phyloP scores from a whole-genome alignment of 495 filamentous ascomycete genomes.

The Neurospora sp. region DNA sequence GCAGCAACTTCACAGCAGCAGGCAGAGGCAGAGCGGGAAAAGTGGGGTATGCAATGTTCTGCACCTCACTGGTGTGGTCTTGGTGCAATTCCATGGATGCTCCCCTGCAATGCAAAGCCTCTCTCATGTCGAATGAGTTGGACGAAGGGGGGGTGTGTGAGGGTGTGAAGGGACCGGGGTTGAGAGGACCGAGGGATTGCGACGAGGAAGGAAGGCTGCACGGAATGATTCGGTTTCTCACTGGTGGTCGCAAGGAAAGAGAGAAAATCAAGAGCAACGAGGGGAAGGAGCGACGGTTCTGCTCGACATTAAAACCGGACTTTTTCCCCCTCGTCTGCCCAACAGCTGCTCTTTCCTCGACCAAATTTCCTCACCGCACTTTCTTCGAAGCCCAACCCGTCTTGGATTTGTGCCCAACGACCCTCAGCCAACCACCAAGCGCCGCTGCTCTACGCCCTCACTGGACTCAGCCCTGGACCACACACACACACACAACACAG shows the following conservation, averaged over 20 bases:
- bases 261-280: neutral
- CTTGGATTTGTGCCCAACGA: constrained; percentile 36
- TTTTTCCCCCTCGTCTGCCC: constrained; percentile 37
- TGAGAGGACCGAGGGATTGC: constrained; percentile 3
- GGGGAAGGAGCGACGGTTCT: constrained; percentile 2
- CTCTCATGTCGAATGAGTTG: neutral
- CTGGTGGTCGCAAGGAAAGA: neutral
- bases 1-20: neutral
- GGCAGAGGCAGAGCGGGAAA: constrained; percentile 4
- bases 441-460: neutral
- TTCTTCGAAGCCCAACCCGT: constrained; percentile 37
- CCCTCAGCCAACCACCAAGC: neutral
- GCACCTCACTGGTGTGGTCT: neutral
- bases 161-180: neutral
- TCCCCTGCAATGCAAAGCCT: neutral
- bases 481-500: neutral
- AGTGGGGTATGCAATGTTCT: constrained; percentile 7
- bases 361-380: constrained; percentile 16
- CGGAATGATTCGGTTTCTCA: neutral
- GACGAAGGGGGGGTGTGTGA: neutral
- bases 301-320: constrained; percentile 37
- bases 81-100: neutral
- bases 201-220: constrained; percentile 1
- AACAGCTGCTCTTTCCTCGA: constrained; percentile 29
- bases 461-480: neutral